A percentile compares a stretch with the other conserved stretches of the same genome.
Evolutionary conservation across 2,329 filamentous ascomycete genomes (phyloP).

Genomic region (Epichloe aotearoae): DNA sequence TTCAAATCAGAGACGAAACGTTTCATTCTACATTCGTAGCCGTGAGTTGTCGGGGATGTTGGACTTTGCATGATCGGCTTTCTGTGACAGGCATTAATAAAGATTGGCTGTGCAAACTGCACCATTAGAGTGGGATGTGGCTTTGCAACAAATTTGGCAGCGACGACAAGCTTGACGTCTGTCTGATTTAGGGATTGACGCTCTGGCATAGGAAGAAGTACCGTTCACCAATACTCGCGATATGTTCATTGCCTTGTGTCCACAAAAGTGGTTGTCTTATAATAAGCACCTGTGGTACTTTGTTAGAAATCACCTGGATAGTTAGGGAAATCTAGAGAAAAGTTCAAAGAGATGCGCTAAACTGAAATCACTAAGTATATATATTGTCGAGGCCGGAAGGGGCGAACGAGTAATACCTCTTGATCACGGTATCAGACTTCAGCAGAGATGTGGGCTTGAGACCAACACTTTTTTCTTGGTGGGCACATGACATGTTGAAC

Average conservation of each 20-base stretch:
- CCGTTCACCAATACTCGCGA: constrained; percentile 58
- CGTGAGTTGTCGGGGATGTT: constrained; percentile 59
- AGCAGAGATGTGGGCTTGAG: constrained; percentile 26
- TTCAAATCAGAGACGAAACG: constrained; percentile 25
- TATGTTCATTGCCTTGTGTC: constrained; percentile 62
- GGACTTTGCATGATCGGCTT: constrained; percentile 60
- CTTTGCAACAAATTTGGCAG: constrained; percentile 50
- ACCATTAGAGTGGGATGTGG: constrained; percentile 46
- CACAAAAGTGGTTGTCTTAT: constrained; percentile 61
- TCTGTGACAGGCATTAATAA: constrained; percentile 32
- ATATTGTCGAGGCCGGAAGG: constrained; percentile 42
- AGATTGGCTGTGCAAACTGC: constrained; percentile 41
- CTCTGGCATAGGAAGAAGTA: constrained; percentile 63
- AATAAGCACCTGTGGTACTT: constrained; percentile 61
- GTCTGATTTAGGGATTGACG: constrained; percentile 24
- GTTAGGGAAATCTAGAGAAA: constrained; percentile 32
- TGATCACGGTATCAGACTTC: constrained; percentile 33
- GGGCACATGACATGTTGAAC: no score
- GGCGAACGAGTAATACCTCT: constrained; percentile 43
- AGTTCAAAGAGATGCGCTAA: neutral
- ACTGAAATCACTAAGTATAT: constrained; percentile 18
- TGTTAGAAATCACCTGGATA: constrained; percentile 50
- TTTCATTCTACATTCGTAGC: constrained; percentile 36
- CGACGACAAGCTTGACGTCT: constrained; percentile 14
- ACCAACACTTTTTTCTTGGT: no score